Base-by-base conservation (phyloP, 768 basidiomycete genomes). In the Sistotremastrum niveocremeum region DNA sequence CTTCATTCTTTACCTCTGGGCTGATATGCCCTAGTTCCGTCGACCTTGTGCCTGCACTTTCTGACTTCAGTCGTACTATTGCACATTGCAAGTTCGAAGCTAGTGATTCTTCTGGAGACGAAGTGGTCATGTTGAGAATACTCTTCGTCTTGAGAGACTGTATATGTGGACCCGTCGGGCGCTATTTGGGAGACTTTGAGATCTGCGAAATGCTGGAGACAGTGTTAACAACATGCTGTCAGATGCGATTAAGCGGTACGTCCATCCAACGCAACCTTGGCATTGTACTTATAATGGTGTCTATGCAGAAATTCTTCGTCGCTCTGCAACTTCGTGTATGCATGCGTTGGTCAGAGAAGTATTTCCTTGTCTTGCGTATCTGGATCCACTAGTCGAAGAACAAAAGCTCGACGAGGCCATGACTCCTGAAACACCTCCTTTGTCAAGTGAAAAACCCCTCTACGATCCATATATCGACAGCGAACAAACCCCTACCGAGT, bases 131-230 rank as follows among this genome's bases (percentile, higher is more conserved):
- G 5, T 72, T 94, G 52, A 86, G 81, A 61, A 90, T 98, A 49
- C 77, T 98, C 70, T 74, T 81, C 6, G 81, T 98, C 11, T 90
- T 94, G 44, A 78, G 87, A 50, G 79, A 85, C 52, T 83, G 84
- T 55, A 69, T 95, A 51, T 81, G 81, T 52, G 71, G 78, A 44
- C 65, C 62, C 47, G 77, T 87, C 31, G 83, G 86, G 1, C 60
- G 64, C n/a, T 68, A 70, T 7, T 71, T 98, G 34, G 88, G 86
- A 30, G 94, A 99, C 56, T 76, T 95, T 45, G 89, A 91, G 59
- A 82, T 98, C 10, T 99, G 95, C 59, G 95, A 97, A 64, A 91
- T 99, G 83, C 68, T 99, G 54, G 95, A 99, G 63, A 94, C 93
- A 1, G 94, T 97, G 4, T 63, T 99, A 53, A 94, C 91, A 7